phyloP scores from a whole-genome alignment of 2,329 filamentous ascomycete species.

The Helicocarpus griseus region DNA sequence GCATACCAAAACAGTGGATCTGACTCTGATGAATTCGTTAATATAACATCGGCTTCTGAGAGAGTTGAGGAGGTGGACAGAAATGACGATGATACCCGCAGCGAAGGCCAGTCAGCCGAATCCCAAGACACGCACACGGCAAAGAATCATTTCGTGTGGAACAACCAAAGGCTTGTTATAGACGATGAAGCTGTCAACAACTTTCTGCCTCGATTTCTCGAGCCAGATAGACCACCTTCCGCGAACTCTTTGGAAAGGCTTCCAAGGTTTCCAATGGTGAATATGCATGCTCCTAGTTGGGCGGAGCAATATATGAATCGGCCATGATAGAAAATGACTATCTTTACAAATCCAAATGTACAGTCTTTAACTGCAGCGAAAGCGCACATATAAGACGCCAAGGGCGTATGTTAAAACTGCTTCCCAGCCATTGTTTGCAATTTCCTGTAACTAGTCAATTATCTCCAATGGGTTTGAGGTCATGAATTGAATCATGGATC shows the following conservation, averaged over 20 bases:
- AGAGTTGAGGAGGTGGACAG: background rate
- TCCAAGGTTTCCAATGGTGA: background rate
- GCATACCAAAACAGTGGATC: background rate
- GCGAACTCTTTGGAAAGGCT: background rate
- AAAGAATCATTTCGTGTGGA: background rate
- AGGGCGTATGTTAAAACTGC: background rate
- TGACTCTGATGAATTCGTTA: background rate
- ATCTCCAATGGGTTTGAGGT: no score
- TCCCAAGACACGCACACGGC: background rate
- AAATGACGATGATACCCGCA: background rate
- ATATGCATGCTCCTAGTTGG: background rate
- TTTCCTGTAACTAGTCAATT: background rate
- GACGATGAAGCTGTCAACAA: background rate
- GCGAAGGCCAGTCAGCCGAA: background rate
- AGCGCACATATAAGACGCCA: no score
- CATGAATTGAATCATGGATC: no score
- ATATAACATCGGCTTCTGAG: background rate
- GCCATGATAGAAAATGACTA: no score
- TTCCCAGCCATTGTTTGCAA: background rate
- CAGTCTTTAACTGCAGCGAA: no score
- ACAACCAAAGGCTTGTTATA: background rate
- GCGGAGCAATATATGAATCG: background rate
- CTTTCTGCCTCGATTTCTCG: background rate
- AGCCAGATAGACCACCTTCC: background rate
- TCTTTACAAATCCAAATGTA: no score